Evolutionary conservation across 2,329 filamentous ascomycete genomes (phyloP).

Genomic region (Colletotrichum sp.): DNA sequence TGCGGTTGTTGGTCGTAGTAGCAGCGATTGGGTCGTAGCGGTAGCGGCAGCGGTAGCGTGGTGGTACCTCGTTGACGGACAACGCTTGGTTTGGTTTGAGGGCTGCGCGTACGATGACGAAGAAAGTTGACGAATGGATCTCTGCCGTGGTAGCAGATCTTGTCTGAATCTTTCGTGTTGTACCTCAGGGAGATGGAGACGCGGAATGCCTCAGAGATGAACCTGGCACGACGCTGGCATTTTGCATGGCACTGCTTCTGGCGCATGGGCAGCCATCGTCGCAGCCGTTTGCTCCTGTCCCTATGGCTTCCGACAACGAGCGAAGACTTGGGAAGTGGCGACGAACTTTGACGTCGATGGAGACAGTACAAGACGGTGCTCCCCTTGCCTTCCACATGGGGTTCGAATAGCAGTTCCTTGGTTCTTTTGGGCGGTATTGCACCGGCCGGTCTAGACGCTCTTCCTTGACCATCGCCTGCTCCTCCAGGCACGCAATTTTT

Average conservation of each 20-base stretch:
- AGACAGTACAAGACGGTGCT: background rate
- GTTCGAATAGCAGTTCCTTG: background rate
- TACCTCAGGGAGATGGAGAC: background rate
- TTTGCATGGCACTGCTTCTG: background rate
- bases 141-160: background rate
- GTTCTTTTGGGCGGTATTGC: background rate
- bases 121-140: background rate
- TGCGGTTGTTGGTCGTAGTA: background rate
- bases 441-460: slow-evolving; percentile 5
- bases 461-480: background rate
- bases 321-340: background rate
- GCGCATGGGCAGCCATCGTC: background rate
- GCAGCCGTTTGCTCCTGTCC: background rate
- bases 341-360: background rate
- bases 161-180: background rate
- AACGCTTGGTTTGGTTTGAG: background rate
- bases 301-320: background rate
- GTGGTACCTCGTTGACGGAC: background rate
- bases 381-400: background rate
- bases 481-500: background rate
- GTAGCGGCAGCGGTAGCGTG: background rate
- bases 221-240: background rate
- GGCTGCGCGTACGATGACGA: slow-evolving; percentile 8
- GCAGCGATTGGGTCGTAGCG: background rate
- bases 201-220: background rate